A percentile compares a stretch with the other conserved stretches of the same genome.
Evolutionary conservation across 2,329 filamentous ascomycete species (phyloP).

Genomic region (Clonostachys chloroleuca): DNA sequence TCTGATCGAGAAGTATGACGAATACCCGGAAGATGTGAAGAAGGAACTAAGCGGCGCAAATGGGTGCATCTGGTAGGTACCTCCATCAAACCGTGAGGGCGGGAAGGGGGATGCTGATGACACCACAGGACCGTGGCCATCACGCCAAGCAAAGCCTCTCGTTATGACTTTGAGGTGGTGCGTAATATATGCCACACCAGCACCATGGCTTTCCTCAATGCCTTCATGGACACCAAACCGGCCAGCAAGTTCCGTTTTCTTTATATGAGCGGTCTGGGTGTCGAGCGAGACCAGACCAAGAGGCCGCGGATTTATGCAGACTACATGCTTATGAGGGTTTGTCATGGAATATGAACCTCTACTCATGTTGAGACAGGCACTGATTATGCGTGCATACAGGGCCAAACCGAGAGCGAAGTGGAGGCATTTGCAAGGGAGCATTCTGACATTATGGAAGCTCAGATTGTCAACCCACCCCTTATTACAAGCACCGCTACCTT

Average conservation of each 20-base stretch:
- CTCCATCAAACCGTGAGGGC: neutral
- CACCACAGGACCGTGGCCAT: slow-evolving; percentile 31
- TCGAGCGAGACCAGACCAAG: slow-evolving; percentile 32
- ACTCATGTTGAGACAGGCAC: slow-evolving; percentile 31
- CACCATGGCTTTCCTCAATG: slow-evolving; percentile 20
- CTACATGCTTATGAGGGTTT: slow-evolving; percentile 41
- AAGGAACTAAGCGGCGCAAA: slow-evolving; percentile 30
- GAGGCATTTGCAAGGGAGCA: slow-evolving; percentile 32
- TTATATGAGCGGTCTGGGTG: slow-evolving; percentile 33
- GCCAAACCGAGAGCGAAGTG: slow-evolving; percentile 37
- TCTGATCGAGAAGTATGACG: slow-evolving; percentile 28
- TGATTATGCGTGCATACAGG: slow-evolving; percentile 20
- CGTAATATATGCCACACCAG: slow-evolving; percentile 32
- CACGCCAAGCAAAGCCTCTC: slow-evolving; percentile 25
- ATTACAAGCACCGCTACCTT: slow-evolving; percentile 18
- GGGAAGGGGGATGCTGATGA: neutral
- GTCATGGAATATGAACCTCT: slow-evolving; percentile 25
- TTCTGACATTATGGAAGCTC: slow-evolving; percentile 26
- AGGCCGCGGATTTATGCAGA: slow-evolving; percentile 22
- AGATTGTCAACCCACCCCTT: slow-evolving; percentile 35
- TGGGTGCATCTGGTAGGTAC: slow-evolving; percentile 34
- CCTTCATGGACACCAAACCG: slow-evolving; percentile 18
- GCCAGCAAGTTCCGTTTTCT: slow-evolving; percentile 34
- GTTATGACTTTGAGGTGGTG: slow-evolving; percentile 24
- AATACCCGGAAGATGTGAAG: slow-evolving; percentile 32